Conservation (phyloP, 495 filamentous ascomycete genomes). For the Geopyxis carbonaria region DNA sequence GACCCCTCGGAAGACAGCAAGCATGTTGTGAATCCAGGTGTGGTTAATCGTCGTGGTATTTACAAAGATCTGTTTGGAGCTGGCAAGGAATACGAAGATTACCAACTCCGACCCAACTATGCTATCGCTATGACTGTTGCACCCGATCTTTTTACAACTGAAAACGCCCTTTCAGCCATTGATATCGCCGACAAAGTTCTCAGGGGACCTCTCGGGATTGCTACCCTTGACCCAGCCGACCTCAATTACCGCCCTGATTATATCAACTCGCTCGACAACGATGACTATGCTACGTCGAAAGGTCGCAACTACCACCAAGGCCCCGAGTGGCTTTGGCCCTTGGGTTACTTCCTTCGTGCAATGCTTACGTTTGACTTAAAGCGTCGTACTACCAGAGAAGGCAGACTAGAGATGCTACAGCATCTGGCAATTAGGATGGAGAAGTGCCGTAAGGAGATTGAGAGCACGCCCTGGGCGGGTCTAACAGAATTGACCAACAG, state of each 20-base stretch:
- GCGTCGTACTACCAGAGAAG: slow-evolving; percentile 43
- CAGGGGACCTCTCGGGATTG: slow-evolving; percentile 81
- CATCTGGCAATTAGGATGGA: slow-evolving; percentile 71
- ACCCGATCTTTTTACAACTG: slow-evolving; percentile 63
- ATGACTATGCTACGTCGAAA: slow-evolving; percentile 76
- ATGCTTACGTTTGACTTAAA: slow-evolving; percentile 76
- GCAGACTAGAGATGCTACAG: slow-evolving; percentile 72
- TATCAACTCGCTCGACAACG: slow-evolving; percentile 81
- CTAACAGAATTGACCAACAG: slow-evolving; percentile 88
- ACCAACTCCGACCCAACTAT: slow-evolving; percentile 88
- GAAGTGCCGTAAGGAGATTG: slow-evolving; percentile 65
- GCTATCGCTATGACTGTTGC: slow-evolving; percentile 91
- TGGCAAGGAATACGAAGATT: slow-evolving; percentile 92
- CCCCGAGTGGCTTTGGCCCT: slow-evolving; percentile 98
- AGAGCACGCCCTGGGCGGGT: slow-evolving; percentile 69
- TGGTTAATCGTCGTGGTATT: slow-evolving; percentile 80
- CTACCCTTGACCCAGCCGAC: slow-evolving; percentile 82
- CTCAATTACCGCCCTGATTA: slow-evolving; percentile 88
- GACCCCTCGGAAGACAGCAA: slow-evolving; percentile 47
- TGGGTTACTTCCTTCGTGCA: slow-evolving; percentile 83
- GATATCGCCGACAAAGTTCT: slow-evolving; percentile 60
- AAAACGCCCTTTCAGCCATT: slow-evolving; percentile 60
- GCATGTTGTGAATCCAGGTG: slow-evolving; percentile 60
- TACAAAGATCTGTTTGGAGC: slow-evolving; percentile 85
- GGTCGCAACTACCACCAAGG: slow-evolving; percentile 97